Percentiles rank a stretch among this genome's conserved stretches.
These are phyloP conservation scores for Raddia distichophylla DNA, from an alignment of 176 grass and related monocot species.

Conservation along the genomic window DNA sequence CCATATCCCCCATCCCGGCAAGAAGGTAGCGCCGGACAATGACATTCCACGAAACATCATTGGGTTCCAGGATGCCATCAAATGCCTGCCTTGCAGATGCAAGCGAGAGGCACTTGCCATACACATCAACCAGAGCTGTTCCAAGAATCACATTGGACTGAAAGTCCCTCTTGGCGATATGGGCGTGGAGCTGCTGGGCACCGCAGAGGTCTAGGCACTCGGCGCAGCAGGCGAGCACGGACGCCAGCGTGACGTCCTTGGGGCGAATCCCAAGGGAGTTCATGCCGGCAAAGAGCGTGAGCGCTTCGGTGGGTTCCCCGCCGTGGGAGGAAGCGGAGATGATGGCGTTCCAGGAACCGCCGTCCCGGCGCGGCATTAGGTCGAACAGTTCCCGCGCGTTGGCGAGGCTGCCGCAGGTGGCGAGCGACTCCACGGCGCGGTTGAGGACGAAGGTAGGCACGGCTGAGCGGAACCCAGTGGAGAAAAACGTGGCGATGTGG, in stretches of 20 bases:
- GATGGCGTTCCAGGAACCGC: conserved; percentile 91
- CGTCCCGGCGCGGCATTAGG: conserved; percentile 76
- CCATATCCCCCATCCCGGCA: conserved; percentile 57
- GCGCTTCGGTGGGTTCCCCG: conserved; percentile 12
- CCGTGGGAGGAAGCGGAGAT: conserved; percentile 57
- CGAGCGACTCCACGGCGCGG: conserved; percentile 68
- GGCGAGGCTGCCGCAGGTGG: conserved; percentile 50
- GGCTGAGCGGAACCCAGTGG: not conserved
- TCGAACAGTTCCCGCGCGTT: conserved; percentile 84
- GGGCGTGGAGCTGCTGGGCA: conserved; percentile 67
- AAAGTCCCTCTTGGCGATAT: conserved; percentile 65
- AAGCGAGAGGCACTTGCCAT: conserved; percentile 66
- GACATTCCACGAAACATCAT: conserved; percentile 85
- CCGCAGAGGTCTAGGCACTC: conserved; percentile 50
- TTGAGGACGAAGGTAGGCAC: conserved; percentile 67
- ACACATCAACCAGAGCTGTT: conserved; percentile 74
- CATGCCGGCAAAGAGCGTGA: conserved; percentile 64
- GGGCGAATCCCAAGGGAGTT: conserved; percentile 49
- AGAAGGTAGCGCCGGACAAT: conserved; percentile 79
- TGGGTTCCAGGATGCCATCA: conserved; percentile 61
- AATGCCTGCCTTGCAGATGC: conserved; percentile 65
- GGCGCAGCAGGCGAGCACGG: conserved; percentile 68
- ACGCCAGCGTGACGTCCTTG: conserved; percentile 72
- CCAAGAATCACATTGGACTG: conserved; percentile 68
- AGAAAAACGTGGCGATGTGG: conserved; percentile 32